phyloP scores from a whole-genome alignment of 305 asterid genomes.

The Fraxinus albicans region DNA sequence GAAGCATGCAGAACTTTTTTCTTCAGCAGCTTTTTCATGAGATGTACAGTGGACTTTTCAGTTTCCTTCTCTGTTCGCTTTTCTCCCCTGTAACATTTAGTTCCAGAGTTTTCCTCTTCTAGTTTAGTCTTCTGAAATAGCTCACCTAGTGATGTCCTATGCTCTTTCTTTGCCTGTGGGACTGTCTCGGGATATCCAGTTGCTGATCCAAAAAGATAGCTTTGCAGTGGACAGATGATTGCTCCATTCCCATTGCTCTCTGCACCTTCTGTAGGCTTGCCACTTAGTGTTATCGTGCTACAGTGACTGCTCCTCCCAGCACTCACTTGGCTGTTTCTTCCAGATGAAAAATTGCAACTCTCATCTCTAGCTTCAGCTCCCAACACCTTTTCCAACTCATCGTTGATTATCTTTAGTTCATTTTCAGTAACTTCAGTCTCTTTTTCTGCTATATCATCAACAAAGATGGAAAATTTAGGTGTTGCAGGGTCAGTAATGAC shows the following conservation, averaged over 20 bases:
- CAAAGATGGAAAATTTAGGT: constrained; percentile 70
- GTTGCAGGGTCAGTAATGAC: constrained; percentile 58
- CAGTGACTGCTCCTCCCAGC: constrained; percentile 66
- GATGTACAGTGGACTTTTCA: constrained; percentile 65
- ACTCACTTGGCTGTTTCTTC: constrained; percentile 74
- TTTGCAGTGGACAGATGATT: constrained; percentile 68
- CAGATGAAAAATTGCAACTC: constrained; percentile 54
- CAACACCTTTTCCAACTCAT: constrained; percentile 82
- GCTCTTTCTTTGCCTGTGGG: constrained; percentile 51
- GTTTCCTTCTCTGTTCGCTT: constrained; percentile 56
- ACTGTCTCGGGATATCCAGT: constrained; percentile 53
- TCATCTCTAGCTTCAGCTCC: constrained; percentile 50
- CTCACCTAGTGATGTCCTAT: constrained; percentile 81
- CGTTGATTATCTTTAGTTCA: constrained; percentile 75
- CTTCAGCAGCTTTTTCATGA: constrained; percentile 70
- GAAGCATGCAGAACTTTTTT: constrained; percentile 46
- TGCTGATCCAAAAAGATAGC: constrained; percentile 81
- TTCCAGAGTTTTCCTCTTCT: constrained; percentile 52
- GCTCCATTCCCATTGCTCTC: constrained; percentile 51
- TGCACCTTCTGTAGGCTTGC: constrained; percentile 52
- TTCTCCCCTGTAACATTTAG: constrained; percentile 47
- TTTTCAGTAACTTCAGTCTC: constrained; percentile 76
- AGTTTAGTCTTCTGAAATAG: constrained; percentile 76
- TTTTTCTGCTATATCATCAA: constrained; percentile 78
- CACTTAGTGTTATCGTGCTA: constrained; percentile 62